These are phyloP conservation scores for Populus hybrid DNA, from an alignment of 441 rosid species.

Conservation along the genomic window DNA sequence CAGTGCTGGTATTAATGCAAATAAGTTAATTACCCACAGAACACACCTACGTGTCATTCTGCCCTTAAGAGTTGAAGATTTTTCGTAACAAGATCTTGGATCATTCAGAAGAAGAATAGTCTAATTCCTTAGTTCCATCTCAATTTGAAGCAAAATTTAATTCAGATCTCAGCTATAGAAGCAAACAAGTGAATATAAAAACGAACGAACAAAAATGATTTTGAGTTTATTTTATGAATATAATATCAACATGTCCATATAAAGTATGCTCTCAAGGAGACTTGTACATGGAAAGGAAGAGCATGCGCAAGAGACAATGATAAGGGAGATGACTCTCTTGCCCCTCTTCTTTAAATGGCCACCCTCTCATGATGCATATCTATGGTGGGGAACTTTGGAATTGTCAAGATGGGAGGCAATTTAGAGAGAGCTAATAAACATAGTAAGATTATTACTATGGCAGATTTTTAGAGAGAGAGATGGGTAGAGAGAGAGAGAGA, in stretches of 20 bases:
- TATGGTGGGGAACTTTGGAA: slow-evolving; percentile 33
- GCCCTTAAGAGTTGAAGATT: background rate
- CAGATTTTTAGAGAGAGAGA: background rate
- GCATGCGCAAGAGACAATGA: background rate
- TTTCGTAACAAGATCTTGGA: background rate
- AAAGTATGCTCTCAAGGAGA: slow-evolving; percentile 23
- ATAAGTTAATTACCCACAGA: background rate
- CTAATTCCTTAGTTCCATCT: background rate
- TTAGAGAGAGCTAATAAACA: slow-evolving; percentile 1
- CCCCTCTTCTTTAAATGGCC: slow-evolving; percentile 30
- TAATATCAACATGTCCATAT: slow-evolving; percentile 22
- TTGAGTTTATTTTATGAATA: slow-evolving; percentile 23
- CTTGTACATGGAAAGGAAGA: slow-evolving; percentile 13
- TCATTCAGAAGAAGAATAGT: background rate
- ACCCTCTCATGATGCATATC: slow-evolving; percentile 20
- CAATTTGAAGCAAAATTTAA: background rate
- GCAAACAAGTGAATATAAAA: background rate
- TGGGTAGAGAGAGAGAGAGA: background rate
- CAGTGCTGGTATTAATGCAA: too few relatives aligned
- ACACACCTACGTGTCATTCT: background rate
- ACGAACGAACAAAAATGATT: slow-evolving; percentile 18
- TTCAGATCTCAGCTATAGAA: background rate
- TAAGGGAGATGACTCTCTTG: slow-evolving; percentile 10
- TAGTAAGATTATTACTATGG: background rate
- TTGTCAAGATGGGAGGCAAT: slow-evolving; percentile 9